Base-by-base conservation (phyloP, 2,329 filamentous ascomycete species). In the Colletotrichum paranaense region DNA sequence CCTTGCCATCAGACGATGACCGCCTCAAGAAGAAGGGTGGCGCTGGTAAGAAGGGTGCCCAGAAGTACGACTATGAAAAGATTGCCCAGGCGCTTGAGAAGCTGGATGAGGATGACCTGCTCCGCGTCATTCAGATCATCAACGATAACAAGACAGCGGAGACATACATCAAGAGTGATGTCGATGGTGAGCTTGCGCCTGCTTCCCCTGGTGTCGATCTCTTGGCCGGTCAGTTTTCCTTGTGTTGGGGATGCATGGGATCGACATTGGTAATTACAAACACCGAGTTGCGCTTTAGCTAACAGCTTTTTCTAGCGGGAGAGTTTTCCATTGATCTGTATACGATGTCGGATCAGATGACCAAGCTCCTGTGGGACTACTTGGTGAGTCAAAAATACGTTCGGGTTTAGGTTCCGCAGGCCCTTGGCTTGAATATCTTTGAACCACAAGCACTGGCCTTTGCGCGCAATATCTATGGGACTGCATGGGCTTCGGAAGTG, bases 301-400 rank as follows among this genome's bases (percentile, higher is more conserved):
- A 68, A 73, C 75, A 28, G 38, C 11, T 9, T 26, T n/a, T 9
- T 79, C 78, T 83, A 89, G 95, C 95, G 80, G 97, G 97, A 80
- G 97, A 99, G 85, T 99, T 99, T 86, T 97, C 98, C 74, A 96
- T 99, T 78, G 97, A 99, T 80, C 89, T 99, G 72, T 98, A 98
- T 86, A 98, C 97, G n/a, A 91, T 99, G 76, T 95, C 97, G 1
- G 97, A 98, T 76, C 85, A 87, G 32, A 88, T 98, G 49, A 93
- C 97, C 81, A 97, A 97, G 84, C 95, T 95, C 91, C 92, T 99
- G 73, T 98, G 96, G 96, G 96, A 98, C 74, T 97, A 97, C 81
- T 80, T 91, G 78, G 88, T 88, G 82, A 82, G 62, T 73, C 55
- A 58, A 55, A 57, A 56, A 46, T 59, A 65, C 49, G 32, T 73